These are phyloP conservation scores for Pseudohyphozyma bogoriensis DNA, from an alignment of 768 basidiomycete genomes.

Conservation along the genomic window DNA sequence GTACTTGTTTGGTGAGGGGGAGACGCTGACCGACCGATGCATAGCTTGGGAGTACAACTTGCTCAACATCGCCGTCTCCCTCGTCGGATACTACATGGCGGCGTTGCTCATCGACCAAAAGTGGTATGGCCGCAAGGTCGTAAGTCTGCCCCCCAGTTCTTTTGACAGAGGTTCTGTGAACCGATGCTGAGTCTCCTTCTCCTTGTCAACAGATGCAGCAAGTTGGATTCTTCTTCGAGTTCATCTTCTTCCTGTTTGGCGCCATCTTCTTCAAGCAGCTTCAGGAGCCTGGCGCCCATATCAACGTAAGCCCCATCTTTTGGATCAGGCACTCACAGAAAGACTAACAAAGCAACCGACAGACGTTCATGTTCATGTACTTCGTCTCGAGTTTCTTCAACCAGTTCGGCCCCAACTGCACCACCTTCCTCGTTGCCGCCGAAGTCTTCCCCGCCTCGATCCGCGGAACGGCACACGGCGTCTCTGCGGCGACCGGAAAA, in stretches of 20 bases:
- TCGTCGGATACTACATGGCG: conserved; percentile 41
- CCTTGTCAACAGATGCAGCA: conserved; percentile 23
- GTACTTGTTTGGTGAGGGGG: too few relatives aligned
- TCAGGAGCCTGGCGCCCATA: conserved; percentile 31
- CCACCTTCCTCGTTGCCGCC: conserved; percentile 41
- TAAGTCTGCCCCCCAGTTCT: too few relatives aligned
- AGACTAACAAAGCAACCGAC: too few relatives aligned
- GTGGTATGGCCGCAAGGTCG: conserved; percentile 35
- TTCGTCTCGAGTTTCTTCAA: conserved; percentile 40
- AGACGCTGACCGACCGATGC: too few relatives aligned
- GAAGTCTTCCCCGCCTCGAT: conserved; percentile 42
- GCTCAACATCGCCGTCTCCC: conserved; percentile 40
- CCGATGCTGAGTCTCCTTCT: not conserved
- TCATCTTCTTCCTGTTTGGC: conserved; percentile 36
- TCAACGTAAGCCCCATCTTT: conserved; percentile 27
- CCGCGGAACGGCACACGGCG: conserved; percentile 41
- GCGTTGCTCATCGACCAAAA: conserved; percentile 42
- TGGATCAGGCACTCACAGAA: not conserved
- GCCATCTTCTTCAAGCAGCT: conserved; percentile 37
- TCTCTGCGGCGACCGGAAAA: conserved; percentile 40
- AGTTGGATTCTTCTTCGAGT: conserved; percentile 39
- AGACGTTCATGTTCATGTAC: conserved; percentile 8
- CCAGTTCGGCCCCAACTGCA: conserved; percentile 36
- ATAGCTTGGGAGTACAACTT: conserved; percentile 42
- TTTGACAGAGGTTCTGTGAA: conserved; percentile 36